These are phyloP conservation scores for Lactuca sativa DNA, from an alignment of 129 eudicot genomes.

Conservation along the genomic window DNA sequence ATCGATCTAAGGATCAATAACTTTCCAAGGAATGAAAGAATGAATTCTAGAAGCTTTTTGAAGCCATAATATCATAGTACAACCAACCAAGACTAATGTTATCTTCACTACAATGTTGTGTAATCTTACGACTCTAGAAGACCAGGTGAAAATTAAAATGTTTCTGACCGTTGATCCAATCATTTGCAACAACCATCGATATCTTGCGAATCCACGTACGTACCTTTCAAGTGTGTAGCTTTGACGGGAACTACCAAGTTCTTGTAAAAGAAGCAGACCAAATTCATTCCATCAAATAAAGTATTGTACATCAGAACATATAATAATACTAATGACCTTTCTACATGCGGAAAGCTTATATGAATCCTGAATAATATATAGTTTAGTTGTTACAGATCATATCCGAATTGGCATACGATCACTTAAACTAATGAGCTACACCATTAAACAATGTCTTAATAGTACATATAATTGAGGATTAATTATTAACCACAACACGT, in stretches of 20 bases:
- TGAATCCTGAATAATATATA: constrained; percentile 21
- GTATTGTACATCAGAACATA: constrained; percentile 10
- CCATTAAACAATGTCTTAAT: constrained; percentile 31
- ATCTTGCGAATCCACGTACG: constrained; percentile 26
- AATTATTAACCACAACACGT: constrained; percentile 45
- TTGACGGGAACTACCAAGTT: constrained; percentile 34
- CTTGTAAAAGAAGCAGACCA: constrained; percentile 39
- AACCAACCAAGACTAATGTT: not conserved
- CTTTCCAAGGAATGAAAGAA: constrained; percentile 18
- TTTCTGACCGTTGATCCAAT: constrained; percentile 20
- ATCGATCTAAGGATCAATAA: constrained; percentile 5
- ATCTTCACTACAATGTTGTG: not conserved
- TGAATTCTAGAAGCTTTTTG: constrained; percentile 33
- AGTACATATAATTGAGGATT: constrained; percentile 31
- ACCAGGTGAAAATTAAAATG: constrained; percentile 26
- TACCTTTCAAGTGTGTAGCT: constrained; percentile 27
- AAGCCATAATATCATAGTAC: constrained; percentile 16
- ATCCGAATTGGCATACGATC: constrained; percentile 29
- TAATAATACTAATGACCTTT: constrained; percentile 29
- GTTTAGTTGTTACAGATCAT: constrained; percentile 39
- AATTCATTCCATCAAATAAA: constrained; percentile 35
- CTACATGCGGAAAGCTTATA: constrained; percentile 38
- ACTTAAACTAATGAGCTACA: constrained; percentile 38
- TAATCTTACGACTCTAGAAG: constrained; percentile 20
- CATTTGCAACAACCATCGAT: constrained; percentile 24